phyloP scores from a whole-genome alignment of 116 monocot genomes.

The Cymodocea nodosa region DNA sequence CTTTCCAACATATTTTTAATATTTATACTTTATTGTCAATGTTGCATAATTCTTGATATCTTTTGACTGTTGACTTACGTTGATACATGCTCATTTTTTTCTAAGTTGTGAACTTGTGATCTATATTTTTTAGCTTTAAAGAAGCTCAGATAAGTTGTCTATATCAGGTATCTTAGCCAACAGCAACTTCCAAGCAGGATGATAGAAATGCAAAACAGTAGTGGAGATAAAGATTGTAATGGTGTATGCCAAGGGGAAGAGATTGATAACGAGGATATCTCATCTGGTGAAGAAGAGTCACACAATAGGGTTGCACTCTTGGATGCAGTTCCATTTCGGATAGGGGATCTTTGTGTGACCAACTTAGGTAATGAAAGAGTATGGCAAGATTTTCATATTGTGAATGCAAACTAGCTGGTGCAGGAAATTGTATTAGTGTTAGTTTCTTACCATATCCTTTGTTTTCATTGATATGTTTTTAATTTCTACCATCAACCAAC shows the following conservation, averaged over 20 bases:
- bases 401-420: not conserved
- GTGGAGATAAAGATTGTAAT: constrained; percentile 15
- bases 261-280: constrained; percentile 21
- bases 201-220: constrained; percentile 44
- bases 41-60: no score
- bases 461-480: not conserved
- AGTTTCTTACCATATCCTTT: not conserved
- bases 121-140: not conserved
- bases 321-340: constrained; percentile 38
- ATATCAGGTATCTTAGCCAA: constrained; percentile 73
- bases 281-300: constrained; percentile 20
- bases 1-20: no score
- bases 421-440: not conserved
- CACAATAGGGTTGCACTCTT: constrained; percentile 16
- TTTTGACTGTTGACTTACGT: no score
- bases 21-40: no score
- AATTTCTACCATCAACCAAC: not conserved
- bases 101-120: not conserved
- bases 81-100: no score
- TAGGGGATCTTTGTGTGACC: constrained; percentile 67
- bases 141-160: not conserved
- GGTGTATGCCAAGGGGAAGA: constrained; percentile 19
- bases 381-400: not conserved
- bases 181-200: constrained; percentile 76
- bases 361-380: constrained; percentile 44